Evolutionary conservation across 2,329 filamentous ascomycete species (phyloP).

Genomic region (Aspergillus melleus): DNA sequence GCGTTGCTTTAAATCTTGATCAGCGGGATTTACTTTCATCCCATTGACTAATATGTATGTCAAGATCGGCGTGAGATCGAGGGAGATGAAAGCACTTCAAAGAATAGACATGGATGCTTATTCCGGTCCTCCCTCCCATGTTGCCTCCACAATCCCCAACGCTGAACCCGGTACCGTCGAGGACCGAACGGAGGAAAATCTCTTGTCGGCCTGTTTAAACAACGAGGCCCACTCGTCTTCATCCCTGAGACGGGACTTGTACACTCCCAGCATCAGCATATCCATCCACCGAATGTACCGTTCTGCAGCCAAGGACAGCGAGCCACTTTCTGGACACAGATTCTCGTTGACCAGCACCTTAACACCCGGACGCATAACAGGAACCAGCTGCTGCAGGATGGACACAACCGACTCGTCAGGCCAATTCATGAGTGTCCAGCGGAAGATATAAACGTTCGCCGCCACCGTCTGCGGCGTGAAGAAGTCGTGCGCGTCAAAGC

Average conservation of each 20-base stretch:
- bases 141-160: background rate
- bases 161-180: background rate
- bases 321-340: background rate
- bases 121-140: background rate
- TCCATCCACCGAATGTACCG: background rate
- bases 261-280: background rate
- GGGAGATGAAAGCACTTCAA: too few relatives aligned
- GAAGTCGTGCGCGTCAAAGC: background rate
- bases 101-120: too few relatives aligned
- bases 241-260: background rate
- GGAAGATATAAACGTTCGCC: background rate
- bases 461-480: background rate
- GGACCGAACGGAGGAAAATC: background rate
- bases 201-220: background rate
- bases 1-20: too few relatives aligned
- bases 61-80: too few relatives aligned
- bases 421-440: background rate
- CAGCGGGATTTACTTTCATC: too few relatives aligned
- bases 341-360: constrained; percentile 1
- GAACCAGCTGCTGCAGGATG: background rate
- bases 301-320: background rate
- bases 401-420: background rate
- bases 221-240: background rate
- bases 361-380: background rate
- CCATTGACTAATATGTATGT: too few relatives aligned